Evolutionary conservation across 768 basidiomycete species (phyloP), one percentile per base, ranked within the genome.

Genomic region (Roridomyces roridus): DNA sequence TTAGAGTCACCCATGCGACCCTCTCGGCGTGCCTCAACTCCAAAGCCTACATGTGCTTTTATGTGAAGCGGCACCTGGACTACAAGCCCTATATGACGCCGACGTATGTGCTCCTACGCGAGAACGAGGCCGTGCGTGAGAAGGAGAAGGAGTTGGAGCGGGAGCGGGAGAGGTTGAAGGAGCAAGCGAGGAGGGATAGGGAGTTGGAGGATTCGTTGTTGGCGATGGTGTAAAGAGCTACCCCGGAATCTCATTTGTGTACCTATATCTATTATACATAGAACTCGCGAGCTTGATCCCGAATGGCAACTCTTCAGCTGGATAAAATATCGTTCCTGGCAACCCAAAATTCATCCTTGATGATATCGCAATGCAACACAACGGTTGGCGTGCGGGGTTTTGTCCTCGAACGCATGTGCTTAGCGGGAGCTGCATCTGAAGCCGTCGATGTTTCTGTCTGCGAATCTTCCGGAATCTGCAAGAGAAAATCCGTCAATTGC

Each of bases 1-100:
- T 11, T 66, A 90, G 89, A 72, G 92, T 96, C 10, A 86, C 86
- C 0, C 82, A 80, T 20, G 85, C 93, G 11, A 88, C 78, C 23
- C 78, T 95, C 20, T 78, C 81, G 8, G 81, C 82, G 1, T 90
- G 89, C 51, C 78, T 95, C 37, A 75, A 71, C 45, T 92, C 93
- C 18, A 80, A 85, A 45, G 89, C 92, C 6, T 96, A 96, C 71
- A 96, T 96, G 94, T 92, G 93, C 60, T 95, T 96, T 75, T 97
- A 96, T 68, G 92, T 94, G 58, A 96, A 96, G 71, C 85, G 91
- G 11, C 85, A 92, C 59, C 77, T 96, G 42, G 91, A 95, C 60
- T 96, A 95, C 73, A 89, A 87, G 69, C 86, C 88, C 0, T 71
- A 85, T 67, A 79, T 77, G 65, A 85, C 79, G 24, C 90, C 91